A percentile compares a stretch with the other conserved stretches of the same genome.
These are phyloP conservation scores for Talaromyces sp. DNA, from an alignment of 2,329 filamentous ascomycete species.

Conservation along the genomic window DNA sequence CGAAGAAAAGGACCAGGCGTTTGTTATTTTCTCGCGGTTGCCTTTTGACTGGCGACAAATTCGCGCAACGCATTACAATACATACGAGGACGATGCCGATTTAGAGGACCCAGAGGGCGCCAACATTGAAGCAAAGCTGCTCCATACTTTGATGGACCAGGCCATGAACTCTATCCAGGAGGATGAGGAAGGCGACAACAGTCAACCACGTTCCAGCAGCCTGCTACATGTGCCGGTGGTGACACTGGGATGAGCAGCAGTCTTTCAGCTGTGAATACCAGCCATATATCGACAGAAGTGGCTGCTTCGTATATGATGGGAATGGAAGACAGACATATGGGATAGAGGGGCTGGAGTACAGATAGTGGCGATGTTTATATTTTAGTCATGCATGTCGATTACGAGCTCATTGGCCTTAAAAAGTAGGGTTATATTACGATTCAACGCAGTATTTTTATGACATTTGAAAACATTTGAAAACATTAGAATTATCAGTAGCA, in stretches of 20 bases:
- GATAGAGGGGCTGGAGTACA: neutral
- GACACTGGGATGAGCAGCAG: conserved; percentile 7
- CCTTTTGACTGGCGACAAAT: neutral
- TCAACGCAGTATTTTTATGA: neutral
- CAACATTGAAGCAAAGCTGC: conserved; percentile 10
- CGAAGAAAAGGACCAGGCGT: neutral
- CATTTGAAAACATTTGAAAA: neutral
- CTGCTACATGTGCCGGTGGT: conserved; percentile 17
- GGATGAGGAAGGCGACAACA: neutral
- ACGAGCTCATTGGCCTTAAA: neutral
- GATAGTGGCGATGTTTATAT: neutral
- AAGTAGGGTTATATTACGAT: neutral
- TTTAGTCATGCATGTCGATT: neutral
- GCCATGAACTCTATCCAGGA: conserved; percentile 10
- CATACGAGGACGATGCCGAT: neutral
- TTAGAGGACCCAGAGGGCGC: neutral
- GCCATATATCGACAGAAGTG: neutral
- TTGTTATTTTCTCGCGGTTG: conserved; percentile 8
- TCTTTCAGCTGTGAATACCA: neutral
- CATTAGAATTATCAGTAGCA: too few species aligned
- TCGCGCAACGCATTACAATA: neutral
- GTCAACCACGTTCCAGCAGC: neutral
- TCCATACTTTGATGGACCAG: conserved; percentile 13
- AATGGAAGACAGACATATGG: neutral
- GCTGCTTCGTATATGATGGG: too few species aligned